Evolutionary conservation across 177 flowering plant species (phyloP), one percentile per base, ranked within the genome.

Genomic region (Vitis hybrid): DNA sequence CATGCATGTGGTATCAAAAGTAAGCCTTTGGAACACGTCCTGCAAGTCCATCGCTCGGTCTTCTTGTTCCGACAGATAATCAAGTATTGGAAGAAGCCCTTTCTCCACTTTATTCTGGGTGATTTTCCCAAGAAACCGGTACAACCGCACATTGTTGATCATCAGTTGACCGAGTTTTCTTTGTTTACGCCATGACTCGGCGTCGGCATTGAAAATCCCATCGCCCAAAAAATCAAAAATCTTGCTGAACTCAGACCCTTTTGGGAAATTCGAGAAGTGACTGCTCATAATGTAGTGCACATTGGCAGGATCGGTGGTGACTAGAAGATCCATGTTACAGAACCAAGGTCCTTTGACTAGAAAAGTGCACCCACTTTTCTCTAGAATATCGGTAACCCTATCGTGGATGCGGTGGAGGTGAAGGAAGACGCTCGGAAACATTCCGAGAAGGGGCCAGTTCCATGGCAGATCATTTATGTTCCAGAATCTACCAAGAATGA

Each of bases 231-330:
- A 4, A 11, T 81, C 80, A 12, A 77, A 77, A 0, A 68, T 52
- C 55, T 72, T 51, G 32, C 10, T 46, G 66, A 71, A 76, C 1
- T 70, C 69, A 1, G 63, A 7, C 3, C 86, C 86, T 54, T 80
- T 85, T 1, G 64, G 67, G 62, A 58, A 85, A 32, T 76, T 80
- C 13, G 62, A 3, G 57, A 67, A 75, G 68, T 79, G 78, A 59
- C 68, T 73, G 30, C 55, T 79, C 57, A 73, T 40, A 4, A 81
- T 72, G 68, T 84, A 49, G 2, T 77, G 67, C 1, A 81, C 10
- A 52, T 85, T 79, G 1, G 13, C 62, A 4, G 86, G 86, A 52
- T 84, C 72, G 8, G 74, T 11, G 1, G 84, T 84, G 61, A 73
- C 2, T 30, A 76, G 3, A 14, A 72, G 21, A 35, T 73, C 66